These are phyloP conservation scores for Millerago galiae DNA, from an alignment of 805 yeast genomes.

Conservation along the genomic window DNA sequence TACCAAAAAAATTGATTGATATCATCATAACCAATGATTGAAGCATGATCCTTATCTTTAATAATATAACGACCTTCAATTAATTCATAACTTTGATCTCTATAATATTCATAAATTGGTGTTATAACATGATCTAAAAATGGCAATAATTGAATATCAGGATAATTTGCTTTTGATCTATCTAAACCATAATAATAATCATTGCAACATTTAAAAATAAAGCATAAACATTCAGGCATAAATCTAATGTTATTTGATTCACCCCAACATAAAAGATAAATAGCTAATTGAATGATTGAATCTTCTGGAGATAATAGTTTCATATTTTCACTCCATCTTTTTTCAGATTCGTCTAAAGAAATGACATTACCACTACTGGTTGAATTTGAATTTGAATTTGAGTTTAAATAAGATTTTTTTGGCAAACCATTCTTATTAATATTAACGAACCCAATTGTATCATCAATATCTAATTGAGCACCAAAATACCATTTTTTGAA, in stretches of 20 bases:
- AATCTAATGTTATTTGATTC: conserved; percentile 83
- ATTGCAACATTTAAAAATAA: conserved; percentile 74
- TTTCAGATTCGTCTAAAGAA: conserved; percentile 38
- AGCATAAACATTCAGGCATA: conserved; percentile 86
- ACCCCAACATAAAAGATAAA: conserved; percentile 80
- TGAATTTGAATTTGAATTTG: conserved; percentile 1
- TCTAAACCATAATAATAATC: conserved; percentile 53
- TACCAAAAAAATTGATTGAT: conserved; percentile 88
- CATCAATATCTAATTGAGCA: conserved; percentile 58
- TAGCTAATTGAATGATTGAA: conserved; percentile 54
- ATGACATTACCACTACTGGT: background rate
- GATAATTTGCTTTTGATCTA: conserved; percentile 25
- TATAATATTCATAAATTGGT: conserved; percentile 61
- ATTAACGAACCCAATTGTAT: conserved; percentile 34
- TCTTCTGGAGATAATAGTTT: conserved; percentile 43
- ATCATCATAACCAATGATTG: conserved; percentile 82
- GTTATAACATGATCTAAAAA: conserved; percentile 66
- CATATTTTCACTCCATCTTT: conserved; percentile 48
- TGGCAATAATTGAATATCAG: conserved; percentile 26
- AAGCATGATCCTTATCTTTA: conserved; percentile 57
- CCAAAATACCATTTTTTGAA: conserved; percentile 76
- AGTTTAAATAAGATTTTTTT: conserved; percentile 11
- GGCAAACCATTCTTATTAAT: conserved; percentile 21
- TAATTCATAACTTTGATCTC: conserved; percentile 45
- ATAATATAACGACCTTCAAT: conserved; percentile 38